These are phyloP conservation scores for Microbotryum saponariae DNA, from an alignment of 1,284 basidiomycete species.

Conservation along the genomic window DNA sequence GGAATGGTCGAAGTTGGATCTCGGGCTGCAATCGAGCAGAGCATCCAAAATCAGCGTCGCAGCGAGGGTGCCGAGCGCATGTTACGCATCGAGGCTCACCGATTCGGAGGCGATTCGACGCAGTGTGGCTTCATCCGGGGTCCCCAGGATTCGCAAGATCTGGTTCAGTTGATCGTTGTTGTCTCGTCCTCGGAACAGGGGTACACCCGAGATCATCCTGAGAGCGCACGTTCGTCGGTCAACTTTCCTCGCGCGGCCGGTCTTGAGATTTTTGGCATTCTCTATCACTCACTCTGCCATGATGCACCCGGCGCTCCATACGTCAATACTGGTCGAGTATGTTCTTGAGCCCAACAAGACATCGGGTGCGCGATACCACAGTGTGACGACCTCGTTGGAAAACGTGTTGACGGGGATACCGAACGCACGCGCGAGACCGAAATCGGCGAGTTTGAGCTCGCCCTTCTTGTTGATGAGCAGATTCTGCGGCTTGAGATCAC, in stretches of 20 bases:
- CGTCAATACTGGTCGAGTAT: slow-evolving; percentile 97
- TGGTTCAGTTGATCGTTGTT: slow-evolving; percentile 96
- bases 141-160: slow-evolving; percentile 95
- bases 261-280: no score
- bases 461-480: slow-evolving; percentile 94
- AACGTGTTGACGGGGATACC: slow-evolving; percentile 95
- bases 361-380: slow-evolving; percentile 99
- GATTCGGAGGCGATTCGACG: slow-evolving; percentile 86
- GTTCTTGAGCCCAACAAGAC: slow-evolving; percentile 94
- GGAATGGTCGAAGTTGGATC: slow-evolving; percentile 77
- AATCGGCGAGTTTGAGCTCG: slow-evolving; percentile 81
- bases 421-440: slow-evolving; percentile 82
- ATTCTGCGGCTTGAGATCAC: slow-evolving; percentile 97
- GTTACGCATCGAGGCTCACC: slow-evolving; percentile 48
- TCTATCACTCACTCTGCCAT: slow-evolving; percentile 72
- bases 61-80: not conserved
- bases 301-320: slow-evolving; percentile 99
- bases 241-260: not conserved
- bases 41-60: not conserved
- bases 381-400: slow-evolving; percentile 91
- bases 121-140: slow-evolving; percentile 81
- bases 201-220: slow-evolving; percentile 79
- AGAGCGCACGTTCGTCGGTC: no score
- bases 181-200: slow-evolving; percentile 92
- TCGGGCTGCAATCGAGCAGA: slow-evolving; percentile 59